Percentiles rank a stretch among this genome's conserved stretches.
Evolutionary conservation across 192 early-diverging fungal species (phyloP).

Genomic region (Haplosporangium gracile): DNA sequence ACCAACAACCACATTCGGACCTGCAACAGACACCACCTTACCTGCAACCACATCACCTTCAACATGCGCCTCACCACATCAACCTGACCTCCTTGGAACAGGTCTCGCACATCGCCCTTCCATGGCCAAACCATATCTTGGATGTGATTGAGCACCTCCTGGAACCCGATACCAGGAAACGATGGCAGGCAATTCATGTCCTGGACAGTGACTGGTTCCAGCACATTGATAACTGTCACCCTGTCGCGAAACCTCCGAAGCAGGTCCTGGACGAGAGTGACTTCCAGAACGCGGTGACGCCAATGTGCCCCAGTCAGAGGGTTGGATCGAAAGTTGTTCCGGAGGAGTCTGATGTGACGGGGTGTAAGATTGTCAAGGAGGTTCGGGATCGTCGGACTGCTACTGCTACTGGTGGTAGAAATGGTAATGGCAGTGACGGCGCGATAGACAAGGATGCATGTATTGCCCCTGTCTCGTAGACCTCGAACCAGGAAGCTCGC

Average conservation of each 20-base stretch:
- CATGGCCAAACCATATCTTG: constrained; percentile 1
- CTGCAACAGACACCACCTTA: background rate
- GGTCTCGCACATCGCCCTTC: constrained; percentile 7
- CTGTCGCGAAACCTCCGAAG: constrained; percentile 12
- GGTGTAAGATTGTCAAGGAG: constrained; percentile 29
- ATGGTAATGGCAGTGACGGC: background rate
- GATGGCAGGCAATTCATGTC: constrained; percentile 57
- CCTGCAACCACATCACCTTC: background rate
- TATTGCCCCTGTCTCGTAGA: background rate
- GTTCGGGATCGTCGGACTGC: constrained; percentile 6
- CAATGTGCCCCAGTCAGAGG: background rate
- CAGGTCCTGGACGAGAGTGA: constrained; percentile 16
- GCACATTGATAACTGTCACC: constrained; percentile 51
- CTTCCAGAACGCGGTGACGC: background rate
- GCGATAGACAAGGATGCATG: too few relatives aligned
- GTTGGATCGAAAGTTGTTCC: constrained; percentile 18
- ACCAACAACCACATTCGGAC: background rate
- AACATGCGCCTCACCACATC: constrained; percentile 4
- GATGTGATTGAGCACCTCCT: constrained; percentile 17
- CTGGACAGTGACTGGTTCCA: constrained; percentile 55
- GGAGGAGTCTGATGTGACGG: background rate
- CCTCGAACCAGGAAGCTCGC: background rate
- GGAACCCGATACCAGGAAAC: constrained; percentile 38
- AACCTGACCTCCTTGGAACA: constrained; percentile 18
- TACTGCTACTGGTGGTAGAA: too few relatives aligned